Evolutionary conservation across 1,139 yeast genomes (phyloP).

Genomic region (Saccharomyces hybrid): DNA sequence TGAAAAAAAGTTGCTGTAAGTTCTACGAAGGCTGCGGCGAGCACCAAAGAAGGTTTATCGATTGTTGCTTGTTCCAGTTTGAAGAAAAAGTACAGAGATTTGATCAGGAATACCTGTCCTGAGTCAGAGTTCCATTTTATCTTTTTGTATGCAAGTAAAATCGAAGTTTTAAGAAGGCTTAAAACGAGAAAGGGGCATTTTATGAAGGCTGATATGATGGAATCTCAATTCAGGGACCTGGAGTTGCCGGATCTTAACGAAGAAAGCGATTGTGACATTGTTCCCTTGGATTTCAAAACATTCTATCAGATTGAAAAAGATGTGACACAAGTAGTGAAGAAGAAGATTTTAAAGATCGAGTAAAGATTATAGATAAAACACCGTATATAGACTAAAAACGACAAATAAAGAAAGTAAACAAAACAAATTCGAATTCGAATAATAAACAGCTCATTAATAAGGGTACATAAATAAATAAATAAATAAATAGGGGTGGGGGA

Average conservation of each 20-base stretch:
- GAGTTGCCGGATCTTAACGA: constrained; percentile 52
- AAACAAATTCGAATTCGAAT: not conserved
- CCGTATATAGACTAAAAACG: not conserved
- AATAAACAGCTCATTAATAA: not conserved
- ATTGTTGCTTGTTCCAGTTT: constrained; percentile 82
- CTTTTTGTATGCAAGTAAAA: constrained; percentile 58
- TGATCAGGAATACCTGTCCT: constrained; percentile 36
- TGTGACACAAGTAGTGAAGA: constrained; percentile 26
- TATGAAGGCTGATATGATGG: constrained; percentile 80
- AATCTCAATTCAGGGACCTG: constrained; percentile 66
- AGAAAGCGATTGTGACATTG: constrained; percentile 26
- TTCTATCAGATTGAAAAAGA: constrained; percentile 37
- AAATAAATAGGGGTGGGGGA: not conserved
- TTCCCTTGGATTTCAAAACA: constrained; percentile 35
- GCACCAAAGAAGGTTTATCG: constrained; percentile 31
- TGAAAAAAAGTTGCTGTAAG: constrained; percentile 42
- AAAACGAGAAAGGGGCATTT: constrained; percentile 60
- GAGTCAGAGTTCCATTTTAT: constrained; percentile 49
- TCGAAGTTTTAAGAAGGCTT: constrained; percentile 55
- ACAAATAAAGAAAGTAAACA: not conserved
- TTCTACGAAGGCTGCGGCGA: constrained; percentile 36
- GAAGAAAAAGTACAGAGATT: constrained; percentile 63
- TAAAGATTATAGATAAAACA: not conserved
- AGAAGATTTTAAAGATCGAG: constrained; percentile 3
- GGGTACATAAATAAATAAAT: not conserved